A percentile compares a stretch with the other conserved stretches of the same genome.
These are phyloP conservation scores for Cladosporium oxysporum DNA, from an alignment of 2,329 filamentous ascomycete species.

Conservation along the genomic window DNA sequence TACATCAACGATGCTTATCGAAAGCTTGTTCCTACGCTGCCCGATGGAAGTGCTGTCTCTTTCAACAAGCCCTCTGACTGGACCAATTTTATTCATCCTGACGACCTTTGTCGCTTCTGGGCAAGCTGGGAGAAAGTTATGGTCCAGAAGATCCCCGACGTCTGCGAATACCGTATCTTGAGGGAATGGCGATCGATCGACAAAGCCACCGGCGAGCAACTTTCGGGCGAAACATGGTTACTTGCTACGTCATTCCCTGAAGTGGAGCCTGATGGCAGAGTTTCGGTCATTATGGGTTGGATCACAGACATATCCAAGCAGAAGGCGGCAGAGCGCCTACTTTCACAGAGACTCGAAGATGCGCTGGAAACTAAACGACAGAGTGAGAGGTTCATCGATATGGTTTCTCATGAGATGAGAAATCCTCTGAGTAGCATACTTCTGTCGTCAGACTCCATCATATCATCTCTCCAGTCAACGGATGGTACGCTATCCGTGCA, in stretches of 20 bases:
- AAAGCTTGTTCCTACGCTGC: neutral
- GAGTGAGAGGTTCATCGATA: conserved; percentile 37
- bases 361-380: conserved; percentile 30
- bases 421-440: conserved; percentile 47
- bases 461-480: conserved; percentile 23
- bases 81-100: conserved; percentile 14
- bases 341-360: conserved; percentile 37
- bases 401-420: conserved; percentile 45
- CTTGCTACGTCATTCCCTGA: conserved; percentile 25
- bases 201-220: conserved; percentile 13
- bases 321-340: conserved; percentile 34
- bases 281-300: conserved; percentile 28
- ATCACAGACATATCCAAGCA: conserved; percentile 33
- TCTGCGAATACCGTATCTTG: conserved; percentile 25
- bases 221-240: conserved; percentile 23
- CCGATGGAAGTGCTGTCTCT: conserved; percentile 17
- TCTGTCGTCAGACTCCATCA: conserved; percentile 46
- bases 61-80: conserved; percentile 28
- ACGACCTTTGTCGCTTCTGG: conserved; percentile 13
- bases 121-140: conserved; percentile 17
- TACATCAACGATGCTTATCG: conserved; percentile 29
- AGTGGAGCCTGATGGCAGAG: conserved; percentile 33
- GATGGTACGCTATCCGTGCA: conserved; percentile 32
- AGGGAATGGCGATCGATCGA: conserved; percentile 23
- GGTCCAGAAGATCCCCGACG: conserved; percentile 12